Evolutionary conservation across 2,329 filamentous ascomycete genomes (phyloP), one percentile per base, ranked within the genome.

Genomic region (Phialophora macrospora): DNA sequence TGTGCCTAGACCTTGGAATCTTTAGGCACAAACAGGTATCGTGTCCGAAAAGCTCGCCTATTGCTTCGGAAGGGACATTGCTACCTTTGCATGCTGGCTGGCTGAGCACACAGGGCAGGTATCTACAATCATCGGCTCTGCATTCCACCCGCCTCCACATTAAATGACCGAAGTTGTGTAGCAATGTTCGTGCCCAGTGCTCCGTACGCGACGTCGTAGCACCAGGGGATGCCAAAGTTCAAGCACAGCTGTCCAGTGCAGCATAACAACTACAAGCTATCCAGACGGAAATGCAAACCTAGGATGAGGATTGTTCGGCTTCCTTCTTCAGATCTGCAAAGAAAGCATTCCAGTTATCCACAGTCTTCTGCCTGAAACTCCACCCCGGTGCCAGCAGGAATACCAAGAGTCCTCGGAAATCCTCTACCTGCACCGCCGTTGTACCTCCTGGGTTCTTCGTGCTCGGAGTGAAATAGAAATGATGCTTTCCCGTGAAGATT

Each of bases 361-460:
- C 7, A 11, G 55, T 56, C 28, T 34, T 38, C 22, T 38, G 32
- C 22, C 55, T 34, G 22, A 56, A 38, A 32, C 55, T 56, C 55
- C 55, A 56, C 12, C 55, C 55, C 4, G 55, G 55, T 34, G 14
- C 55, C 20, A 56, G 17, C 8, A 56, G 55, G 5, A 56, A 56
- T 4, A 12, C 55, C 55, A 56, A 22, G 3, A 24, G 55, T 24
- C 55, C 55, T 56, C 7, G 14, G 32, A 56, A 56, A 5, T 56
- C 38, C 55, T 56, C 55, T 24, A 20, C 6, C 55, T 56, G 55
- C 17, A 56, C 55, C 8, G 14, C 32, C 11, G 5, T 56, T 22
- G 55, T 56, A 38, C 30, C 55, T 56, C 55, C 55, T n/a, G 55
- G 55, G 32, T 56, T 34, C 38, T 56, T 26, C n/a, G 30, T 56